Base-by-base conservation (phyloP, 208 protist species). In the Endotrypanum monterogeii region DNA sequence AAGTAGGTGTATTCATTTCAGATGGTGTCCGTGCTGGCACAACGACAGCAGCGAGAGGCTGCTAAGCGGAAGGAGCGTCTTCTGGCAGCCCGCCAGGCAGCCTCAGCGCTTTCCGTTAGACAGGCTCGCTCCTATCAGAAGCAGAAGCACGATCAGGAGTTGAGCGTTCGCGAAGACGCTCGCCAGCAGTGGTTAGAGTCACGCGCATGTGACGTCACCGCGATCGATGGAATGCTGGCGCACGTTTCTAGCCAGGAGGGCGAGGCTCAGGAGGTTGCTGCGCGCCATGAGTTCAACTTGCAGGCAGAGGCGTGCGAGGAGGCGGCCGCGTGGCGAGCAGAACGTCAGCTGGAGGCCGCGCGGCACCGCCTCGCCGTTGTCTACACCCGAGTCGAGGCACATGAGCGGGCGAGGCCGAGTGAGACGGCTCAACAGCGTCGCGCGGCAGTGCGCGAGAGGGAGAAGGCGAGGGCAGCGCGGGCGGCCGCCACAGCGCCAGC, bases 1-100 rank as follows among this genome's bases (percentile, higher is more conserved):
- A 6, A 16, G 8, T 63, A 7, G 58, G 1, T 20, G 35, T 12
- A 20, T 58, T 82, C 67, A 28, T 28, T n/a, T 11, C 2, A 6
- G 5, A 93, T 94, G 89, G 89, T 94, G 23, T 82, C 76, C n/a
- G 39, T 94, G 18, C 68, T 85, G 41, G 87, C 88, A n/a, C 66
- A 73, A 60, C 74, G 78, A 16, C 78, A 91, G 78, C 84, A 90
- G 57, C 72, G 76, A 11, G 86, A 91, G 66, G 79, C 72, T 30
- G 85, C 76, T 41, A 75, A 66, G 76, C 90, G 90, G 25, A 82
- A 76, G 37, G 69, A 83, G 67, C 86, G 90, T 8, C 77, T 92
- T 5, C 76, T 77, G 51, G 83, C 83, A 20, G 86, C 88, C 1
- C 79, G 88, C 23, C 84, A 79, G 37, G 79, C 78, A 14, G 88